phyloP scores from a whole-genome alignment of 495 filamentous ascomycete species.

The Glarea lozoyensis region DNA sequence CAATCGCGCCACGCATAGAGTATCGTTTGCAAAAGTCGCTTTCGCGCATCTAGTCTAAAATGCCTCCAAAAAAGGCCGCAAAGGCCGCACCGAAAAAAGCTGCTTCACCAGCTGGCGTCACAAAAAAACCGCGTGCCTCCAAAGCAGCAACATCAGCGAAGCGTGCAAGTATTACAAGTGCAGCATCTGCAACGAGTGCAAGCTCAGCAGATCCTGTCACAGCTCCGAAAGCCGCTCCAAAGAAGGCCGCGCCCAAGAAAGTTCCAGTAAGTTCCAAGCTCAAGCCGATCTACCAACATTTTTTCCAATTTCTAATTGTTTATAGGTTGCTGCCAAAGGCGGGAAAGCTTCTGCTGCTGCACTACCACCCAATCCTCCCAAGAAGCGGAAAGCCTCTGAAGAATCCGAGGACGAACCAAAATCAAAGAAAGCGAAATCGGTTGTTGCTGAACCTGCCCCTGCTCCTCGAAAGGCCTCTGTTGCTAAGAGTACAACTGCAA shows the following conservation, averaged over 20 bases:
- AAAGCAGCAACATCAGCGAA: not conserved
- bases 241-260: no score
- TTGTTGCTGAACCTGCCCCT: not conserved
- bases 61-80: slow-evolving; percentile 11
- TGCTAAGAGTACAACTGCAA: slow-evolving; percentile 13
- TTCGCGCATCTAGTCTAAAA: slow-evolving; percentile 3
- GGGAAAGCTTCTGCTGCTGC: no score
- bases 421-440: slow-evolving; percentile 10
- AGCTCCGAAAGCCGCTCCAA: slow-evolving; percentile 4
- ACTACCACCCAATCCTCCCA: no score
- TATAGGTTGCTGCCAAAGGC: no score
- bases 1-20: no score
- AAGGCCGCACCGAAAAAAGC: slow-evolving; percentile 16
- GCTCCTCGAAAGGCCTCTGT: not conserved
- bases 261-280: no score
- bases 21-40: no score
- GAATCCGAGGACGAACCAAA: slow-evolving; percentile 4
- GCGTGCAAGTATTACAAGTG: no score
- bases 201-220: slow-evolving; percentile 2
- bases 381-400: slow-evolving; percentile 10
- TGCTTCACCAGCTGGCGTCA: not conserved
- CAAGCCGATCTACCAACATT: no score
- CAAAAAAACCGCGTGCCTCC: not conserved
- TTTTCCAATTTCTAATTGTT: no score
- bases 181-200: no score